phyloP scores from a whole-genome alignment of 2,329 filamentous ascomycete species.

The Aspergillus hortae region DNA sequence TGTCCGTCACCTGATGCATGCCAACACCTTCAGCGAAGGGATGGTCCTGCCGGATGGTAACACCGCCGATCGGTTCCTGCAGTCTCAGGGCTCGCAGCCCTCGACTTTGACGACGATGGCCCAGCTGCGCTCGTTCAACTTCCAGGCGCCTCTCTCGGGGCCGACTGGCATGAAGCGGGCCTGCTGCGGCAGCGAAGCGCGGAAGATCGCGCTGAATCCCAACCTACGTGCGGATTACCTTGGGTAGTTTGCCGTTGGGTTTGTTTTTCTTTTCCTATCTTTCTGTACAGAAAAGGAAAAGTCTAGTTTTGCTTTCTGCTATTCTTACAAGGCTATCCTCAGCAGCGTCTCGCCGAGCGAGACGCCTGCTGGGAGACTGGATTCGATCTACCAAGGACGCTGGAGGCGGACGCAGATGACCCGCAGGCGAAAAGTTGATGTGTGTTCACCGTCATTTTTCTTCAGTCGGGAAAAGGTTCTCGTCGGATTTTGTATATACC shows the following conservation, averaged over 20 bases:
- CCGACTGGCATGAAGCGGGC: constrained; percentile 39
- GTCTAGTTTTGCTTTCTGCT: constrained; percentile 17
- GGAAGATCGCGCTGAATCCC: constrained; percentile 34
- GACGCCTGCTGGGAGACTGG: constrained; percentile 12
- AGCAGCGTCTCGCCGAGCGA: constrained; percentile 16
- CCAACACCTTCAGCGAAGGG: constrained; percentile 22
- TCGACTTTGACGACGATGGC: constrained; percentile 10
- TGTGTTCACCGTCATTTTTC: constrained; percentile 14
- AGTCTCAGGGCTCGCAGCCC: constrained; percentile 17
- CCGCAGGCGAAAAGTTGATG: constrained; percentile 19
- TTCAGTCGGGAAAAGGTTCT: constrained; percentile 26
- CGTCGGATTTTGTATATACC: constrained; percentile 25
- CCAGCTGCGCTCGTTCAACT: constrained; percentile 19
- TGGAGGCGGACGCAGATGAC: constrained; percentile 8
- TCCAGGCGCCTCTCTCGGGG: constrained; percentile 28
- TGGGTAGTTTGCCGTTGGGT: constrained; percentile 12
- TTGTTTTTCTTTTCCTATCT: constrained; percentile 15
- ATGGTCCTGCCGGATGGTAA: constrained; percentile 30
- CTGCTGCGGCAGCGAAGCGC: constrained; percentile 38
- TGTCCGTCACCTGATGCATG: constrained; percentile 35
- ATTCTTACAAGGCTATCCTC: neutral
- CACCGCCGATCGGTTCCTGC: constrained; percentile 30
- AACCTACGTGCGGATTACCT: constrained; percentile 29
- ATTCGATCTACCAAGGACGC: neutral
- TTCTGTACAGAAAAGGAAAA: constrained; percentile 23